Evolutionary conservation across 1,284 basidiomycete genomes (phyloP), one percentile per base, ranked within the genome.

Genomic region (Microbotryum lychnidis-dioicae): DNA sequence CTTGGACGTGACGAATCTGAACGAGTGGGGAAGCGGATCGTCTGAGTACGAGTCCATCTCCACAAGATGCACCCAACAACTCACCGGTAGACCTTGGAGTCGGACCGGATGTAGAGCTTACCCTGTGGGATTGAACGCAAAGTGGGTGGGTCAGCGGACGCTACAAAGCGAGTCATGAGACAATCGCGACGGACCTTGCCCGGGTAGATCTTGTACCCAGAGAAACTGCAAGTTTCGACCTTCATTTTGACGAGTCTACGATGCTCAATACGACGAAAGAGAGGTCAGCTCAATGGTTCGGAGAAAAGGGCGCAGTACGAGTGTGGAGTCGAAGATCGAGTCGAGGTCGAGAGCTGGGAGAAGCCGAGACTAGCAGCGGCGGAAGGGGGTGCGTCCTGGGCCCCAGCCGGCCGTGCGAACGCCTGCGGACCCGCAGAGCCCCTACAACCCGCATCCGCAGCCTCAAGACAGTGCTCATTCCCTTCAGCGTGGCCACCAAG

Each of bases 181-280:
- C 46, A 33, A 14, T 8, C 27, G n/a, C 18, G 12, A 47, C 60
- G 33, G 6, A 64, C 92, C 87, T 87, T 91, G 79, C 84, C 84
- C 72, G 92, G 92, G 84, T 96, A 97, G 82, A 97, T 92, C 77
- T 87, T 87, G 83, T 82, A 91, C 74, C 90, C 89, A 74, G 90
- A 92, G 83, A 96, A 96, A 69, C 87, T 87, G 82, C 94, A 93
- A 80, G 90, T 87, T 80, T 97, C 92, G 81, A 93, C 84, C 85
- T 94, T 94, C 92, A 93, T 79, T 72, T 77, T 79, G 63, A 54
- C 55, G 60, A 72, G 37, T 54, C 59, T 56, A 21, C 37, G 16
- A 42, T 42, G 37, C 37, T 18, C 37, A 18, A 42, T 18, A 16
- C 37, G 14, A 42, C 4, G 16, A 42, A 42, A 42, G 14, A 42